Conservation (phyloP, 2,329 filamentous ascomycete species). For the Alternaria arborescens region DNA sequence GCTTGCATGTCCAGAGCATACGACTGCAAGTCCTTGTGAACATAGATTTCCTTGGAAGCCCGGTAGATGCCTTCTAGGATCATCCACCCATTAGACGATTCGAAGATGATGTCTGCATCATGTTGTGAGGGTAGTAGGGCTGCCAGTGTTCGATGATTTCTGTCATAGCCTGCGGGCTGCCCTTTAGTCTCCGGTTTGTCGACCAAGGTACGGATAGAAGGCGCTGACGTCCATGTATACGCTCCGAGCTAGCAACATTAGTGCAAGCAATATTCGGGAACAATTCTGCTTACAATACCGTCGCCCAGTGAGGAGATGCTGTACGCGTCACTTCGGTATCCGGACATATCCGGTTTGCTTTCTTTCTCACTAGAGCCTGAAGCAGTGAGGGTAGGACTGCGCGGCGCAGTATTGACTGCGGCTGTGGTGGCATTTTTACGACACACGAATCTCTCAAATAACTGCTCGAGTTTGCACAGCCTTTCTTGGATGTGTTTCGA, state of each 20-base stretch:
- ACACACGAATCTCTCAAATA: slow-evolving; percentile 49
- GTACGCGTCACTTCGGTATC: slow-evolving; percentile 33
- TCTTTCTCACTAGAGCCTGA: slow-evolving; percentile 32
- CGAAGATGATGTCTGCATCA: slow-evolving; percentile 49
- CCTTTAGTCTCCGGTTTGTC: slow-evolving; percentile 23
- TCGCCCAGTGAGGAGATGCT: slow-evolving; percentile 42
- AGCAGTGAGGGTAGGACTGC: slow-evolving; percentile 32
- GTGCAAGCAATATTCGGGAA: slow-evolving; percentile 6
- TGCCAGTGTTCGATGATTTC: slow-evolving; percentile 31
- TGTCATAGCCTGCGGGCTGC: slow-evolving; percentile 22
- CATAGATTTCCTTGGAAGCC: slow-evolving; percentile 41
- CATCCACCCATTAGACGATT: slow-evolving; percentile 50
- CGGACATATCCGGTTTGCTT: slow-evolving; percentile 28
- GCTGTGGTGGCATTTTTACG: slow-evolving; percentile 33
- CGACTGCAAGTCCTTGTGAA: slow-evolving; percentile 41
- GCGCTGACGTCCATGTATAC: slow-evolving; percentile 44
- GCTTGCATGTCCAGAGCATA: slow-evolving; percentile 46
- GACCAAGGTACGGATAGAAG: slow-evolving; percentile 36
- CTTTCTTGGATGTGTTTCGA: slow-evolving; percentile 44
- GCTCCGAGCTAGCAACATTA: slow-evolving; percentile 37
- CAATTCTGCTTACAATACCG: slow-evolving; percentile 37
- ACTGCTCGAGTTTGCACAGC: slow-evolving; percentile 45
- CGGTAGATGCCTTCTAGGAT: slow-evolving; percentile 41
- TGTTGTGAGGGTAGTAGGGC: slow-evolving; percentile 47
- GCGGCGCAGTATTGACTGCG: slow-evolving; percentile 17